Conservation (phyloP, 208 protist genomes). For the Leishmania braziliensis region DNA sequence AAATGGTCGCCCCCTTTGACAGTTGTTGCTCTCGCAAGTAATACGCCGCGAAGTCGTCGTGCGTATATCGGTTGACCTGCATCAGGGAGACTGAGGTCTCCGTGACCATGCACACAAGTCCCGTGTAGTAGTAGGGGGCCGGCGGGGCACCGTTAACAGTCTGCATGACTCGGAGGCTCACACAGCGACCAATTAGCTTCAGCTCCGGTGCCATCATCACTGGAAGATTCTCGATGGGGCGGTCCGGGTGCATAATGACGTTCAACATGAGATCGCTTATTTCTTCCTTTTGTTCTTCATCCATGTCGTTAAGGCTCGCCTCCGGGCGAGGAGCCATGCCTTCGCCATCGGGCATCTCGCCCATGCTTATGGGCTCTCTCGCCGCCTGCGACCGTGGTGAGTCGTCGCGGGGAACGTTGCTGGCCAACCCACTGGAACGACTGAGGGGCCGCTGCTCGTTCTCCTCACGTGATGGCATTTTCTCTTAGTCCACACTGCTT, state of each 20-base stretch:
- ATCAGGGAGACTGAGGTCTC: conserved; percentile 68
- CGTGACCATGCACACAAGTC: conserved; percentile 59
- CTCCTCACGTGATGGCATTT: conserved; percentile 6
- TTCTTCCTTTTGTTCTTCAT: neutral
- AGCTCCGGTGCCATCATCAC: conserved; percentile 52
- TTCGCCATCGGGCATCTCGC: neutral
- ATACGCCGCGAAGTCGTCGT: conserved; percentile 45
- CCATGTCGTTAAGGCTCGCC: neutral
- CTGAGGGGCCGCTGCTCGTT: neutral
- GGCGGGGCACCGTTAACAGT: conserved; percentile 28
- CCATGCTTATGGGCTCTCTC: conserved; percentile 4
- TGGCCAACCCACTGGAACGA: neutral
- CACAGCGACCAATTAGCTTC: conserved; percentile 73
- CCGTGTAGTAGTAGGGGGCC: conserved; percentile 55
- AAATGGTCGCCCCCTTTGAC: neutral
- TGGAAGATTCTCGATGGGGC: conserved; percentile 67
- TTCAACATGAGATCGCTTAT: conserved; percentile 35
- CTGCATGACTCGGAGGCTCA: conserved; percentile 47
- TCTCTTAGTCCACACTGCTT: neutral
- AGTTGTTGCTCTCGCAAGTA: conserved; percentile 14
- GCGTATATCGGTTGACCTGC: conserved; percentile 62
- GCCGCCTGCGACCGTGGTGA: neutral
- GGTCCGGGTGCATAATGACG: conserved; percentile 50
- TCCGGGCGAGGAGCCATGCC: neutral
- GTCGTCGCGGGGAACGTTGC: neutral